Conservation (phyloP, 1,284 basidiomycete species). For the Ceraceosorus bombacis region DNA sequence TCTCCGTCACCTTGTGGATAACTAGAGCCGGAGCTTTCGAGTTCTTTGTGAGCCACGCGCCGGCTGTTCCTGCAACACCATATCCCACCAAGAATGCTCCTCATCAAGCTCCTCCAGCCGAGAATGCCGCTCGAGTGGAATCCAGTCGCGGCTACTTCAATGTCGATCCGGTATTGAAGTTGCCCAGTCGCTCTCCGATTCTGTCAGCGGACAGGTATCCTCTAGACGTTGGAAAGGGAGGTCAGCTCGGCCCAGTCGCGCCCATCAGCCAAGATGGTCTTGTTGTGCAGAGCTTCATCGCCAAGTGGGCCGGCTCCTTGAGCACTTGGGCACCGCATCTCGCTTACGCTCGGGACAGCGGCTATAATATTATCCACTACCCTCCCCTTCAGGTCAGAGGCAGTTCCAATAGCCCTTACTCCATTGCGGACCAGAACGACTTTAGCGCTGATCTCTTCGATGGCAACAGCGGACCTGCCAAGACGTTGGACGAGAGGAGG, state of each 20-base stretch:
- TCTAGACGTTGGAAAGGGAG: constrained; percentile 14
- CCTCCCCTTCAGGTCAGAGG: constrained; percentile 39
- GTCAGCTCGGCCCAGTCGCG: constrained; percentile 12
- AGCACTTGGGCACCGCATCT: constrained; percentile 34
- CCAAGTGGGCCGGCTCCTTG: constrained; percentile 44
- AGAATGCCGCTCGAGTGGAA: constrained; percentile 13
- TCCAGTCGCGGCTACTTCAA: constrained; percentile 38
- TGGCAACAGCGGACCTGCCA: constrained; percentile 12
- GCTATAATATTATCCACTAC: constrained; percentile 45
- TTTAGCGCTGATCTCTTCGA: constrained; percentile 35
- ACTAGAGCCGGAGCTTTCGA: constrained; percentile 35
- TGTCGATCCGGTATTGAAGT: constrained; percentile 36
- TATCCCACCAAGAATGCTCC: constrained; percentile 14
- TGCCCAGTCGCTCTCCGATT: constrained; percentile 25
- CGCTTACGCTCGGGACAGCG: constrained; percentile 31
- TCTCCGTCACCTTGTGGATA: constrained; percentile 30
- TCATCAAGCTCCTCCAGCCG: constrained; percentile 6
- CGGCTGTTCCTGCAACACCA: constrained; percentile 17
- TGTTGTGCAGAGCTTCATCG: constrained; percentile 36
- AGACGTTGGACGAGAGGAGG: constrained; percentile 22
- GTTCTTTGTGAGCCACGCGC: constrained; percentile 39
- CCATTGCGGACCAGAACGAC: constrained; percentile 38
- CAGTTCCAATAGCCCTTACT: constrained; percentile 37
- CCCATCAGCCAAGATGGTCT: constrained; percentile 33
- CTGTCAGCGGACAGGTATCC: constrained; percentile 5